Percentiles rank a stretch among this genome's conserved stretches.
Conservation (phyloP, 2,329 filamentous ascomycete genomes). For the Pseudogymnoascus sp. region DNA sequence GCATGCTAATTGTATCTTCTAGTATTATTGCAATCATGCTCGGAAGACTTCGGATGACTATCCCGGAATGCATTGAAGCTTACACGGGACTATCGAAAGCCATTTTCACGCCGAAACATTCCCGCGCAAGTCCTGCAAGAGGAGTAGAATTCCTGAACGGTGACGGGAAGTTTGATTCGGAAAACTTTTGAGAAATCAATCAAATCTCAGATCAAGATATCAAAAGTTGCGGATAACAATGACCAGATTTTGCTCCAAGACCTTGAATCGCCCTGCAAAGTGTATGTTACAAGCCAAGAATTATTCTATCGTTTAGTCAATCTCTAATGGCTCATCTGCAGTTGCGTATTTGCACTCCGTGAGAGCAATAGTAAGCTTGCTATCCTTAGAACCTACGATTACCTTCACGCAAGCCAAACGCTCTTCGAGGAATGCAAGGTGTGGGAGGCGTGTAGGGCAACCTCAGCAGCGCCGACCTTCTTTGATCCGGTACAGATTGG, state of each 20-base stretch:
- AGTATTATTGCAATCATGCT: conserved; percentile 33
- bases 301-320: background rate
- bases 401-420: background rate
- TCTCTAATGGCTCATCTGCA: background rate
- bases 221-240: background rate
- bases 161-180: background rate
- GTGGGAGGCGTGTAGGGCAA: conserved; percentile 25
- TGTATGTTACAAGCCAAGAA: background rate
- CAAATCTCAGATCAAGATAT: background rate
- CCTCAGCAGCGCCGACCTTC: conserved; percentile 26
- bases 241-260: background rate
- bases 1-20: background rate
- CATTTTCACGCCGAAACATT: conserved; percentile 8
- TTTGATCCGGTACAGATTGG: conserved; percentile 20
- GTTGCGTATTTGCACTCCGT: conserved; percentile 12
- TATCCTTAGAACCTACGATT: conserved; percentile 11
- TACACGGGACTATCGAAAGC: conserved; percentile 18
- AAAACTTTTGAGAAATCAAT: background rate
- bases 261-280: background rate
- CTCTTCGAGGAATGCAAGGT: conserved; percentile 16
- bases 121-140: background rate
- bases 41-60: conserved; percentile 28
- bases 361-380: background rate
- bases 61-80: conserved; percentile 27
- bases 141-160: background rate